Evolutionary conservation across 2,329 filamentous ascomycete species (phyloP), one percentile per base, ranked within the genome.

Genomic region (Pseudocercospora macadamiae): DNA sequence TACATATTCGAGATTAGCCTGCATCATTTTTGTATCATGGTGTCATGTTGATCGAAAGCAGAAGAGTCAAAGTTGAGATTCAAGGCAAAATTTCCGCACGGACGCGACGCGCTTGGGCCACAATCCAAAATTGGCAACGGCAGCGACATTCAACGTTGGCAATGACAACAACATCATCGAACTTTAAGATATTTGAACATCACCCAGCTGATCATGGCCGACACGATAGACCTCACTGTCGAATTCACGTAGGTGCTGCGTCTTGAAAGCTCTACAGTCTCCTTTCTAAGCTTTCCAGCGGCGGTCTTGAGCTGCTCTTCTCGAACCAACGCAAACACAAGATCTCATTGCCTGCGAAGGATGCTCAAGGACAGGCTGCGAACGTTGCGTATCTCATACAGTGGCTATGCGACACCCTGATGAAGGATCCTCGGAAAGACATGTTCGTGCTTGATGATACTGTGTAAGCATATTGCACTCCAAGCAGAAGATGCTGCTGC

Each of bases 251-350:
- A 77, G 63, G 79, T 74, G 2, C 6, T 5, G 26, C 44, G 32
- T 36, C 12, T 48, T 52, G 19, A 28, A 21, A 28, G n/a, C 49
- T 51, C 57, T 39, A 2, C 14, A n/a, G 12, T 18, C 34, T 42
- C 37, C 42, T 37, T 23, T 51, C 55, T 60, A 61, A 60, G 53
- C 65, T 52, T 53, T 23, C 10, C 51, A 81, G 95, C 64, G 95
- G 95, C 62, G 95, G 95, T 19, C 84, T 99, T 16, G 95, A 99
- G 78, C 89, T 96, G 79, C 87, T 99, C 65, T 99, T 99, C 77
- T 86, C 88, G 28, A 89, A 96, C 73, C 81, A 91, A 76, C 85
- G 88, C 56, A 89, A 86, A 67, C 90, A 93, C 73, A 77, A 81
- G 19, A 73, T 99, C 45, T 77, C 81, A 2, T 75, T 97, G 39